These are phyloP conservation scores for Sophora flavescens DNA, from an alignment of 306 rosid genomes.

Conservation along the genomic window DNA sequence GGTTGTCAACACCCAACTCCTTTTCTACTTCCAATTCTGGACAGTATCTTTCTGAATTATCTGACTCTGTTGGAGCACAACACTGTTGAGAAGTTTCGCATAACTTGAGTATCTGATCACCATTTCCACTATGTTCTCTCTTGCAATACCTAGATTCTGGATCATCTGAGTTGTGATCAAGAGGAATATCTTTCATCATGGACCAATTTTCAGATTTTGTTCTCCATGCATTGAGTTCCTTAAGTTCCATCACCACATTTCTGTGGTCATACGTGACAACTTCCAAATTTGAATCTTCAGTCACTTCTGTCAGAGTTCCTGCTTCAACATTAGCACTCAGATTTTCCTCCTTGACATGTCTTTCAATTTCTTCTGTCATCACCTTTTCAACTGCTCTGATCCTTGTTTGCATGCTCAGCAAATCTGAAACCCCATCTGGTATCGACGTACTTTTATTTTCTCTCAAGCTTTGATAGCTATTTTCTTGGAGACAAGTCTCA, in stretches of 20 bases:
- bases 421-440: constrained; percentile 66
- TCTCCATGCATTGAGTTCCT: constrained; percentile 50
- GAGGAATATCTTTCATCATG: constrained; percentile 88
- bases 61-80: constrained; percentile 53
- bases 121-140: constrained; percentile 62
- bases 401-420: constrained; percentile 68
- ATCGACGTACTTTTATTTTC: constrained; percentile 44
- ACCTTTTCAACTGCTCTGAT: constrained; percentile 67
- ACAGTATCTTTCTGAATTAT: constrained; percentile 53
- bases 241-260: constrained; percentile 50
- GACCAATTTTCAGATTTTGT: constrained; percentile 61
- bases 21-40: constrained; percentile 73
- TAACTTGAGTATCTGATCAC: constrained; percentile 88
- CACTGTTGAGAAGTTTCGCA: constrained; percentile 78
- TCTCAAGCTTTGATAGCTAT: constrained; percentile 44
- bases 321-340: constrained; percentile 36
- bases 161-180: constrained; percentile 80
- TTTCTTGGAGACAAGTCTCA: constrained; percentile 48
- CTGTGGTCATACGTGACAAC: constrained; percentile 22
- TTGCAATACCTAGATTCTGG: constrained; percentile 60
- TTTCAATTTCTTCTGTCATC: constrained; percentile 66
- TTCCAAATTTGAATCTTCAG: constrained; percentile 35
- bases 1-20: constrained; percentile 81
- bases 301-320: constrained; percentile 40
- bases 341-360: constrained; percentile 51